A percentile compares a stretch with the other conserved stretches of the same genome.
phyloP scores from a whole-genome alignment of 2,329 filamentous ascomycete genomes.

The Thermothelomyces thermophilus region DNA sequence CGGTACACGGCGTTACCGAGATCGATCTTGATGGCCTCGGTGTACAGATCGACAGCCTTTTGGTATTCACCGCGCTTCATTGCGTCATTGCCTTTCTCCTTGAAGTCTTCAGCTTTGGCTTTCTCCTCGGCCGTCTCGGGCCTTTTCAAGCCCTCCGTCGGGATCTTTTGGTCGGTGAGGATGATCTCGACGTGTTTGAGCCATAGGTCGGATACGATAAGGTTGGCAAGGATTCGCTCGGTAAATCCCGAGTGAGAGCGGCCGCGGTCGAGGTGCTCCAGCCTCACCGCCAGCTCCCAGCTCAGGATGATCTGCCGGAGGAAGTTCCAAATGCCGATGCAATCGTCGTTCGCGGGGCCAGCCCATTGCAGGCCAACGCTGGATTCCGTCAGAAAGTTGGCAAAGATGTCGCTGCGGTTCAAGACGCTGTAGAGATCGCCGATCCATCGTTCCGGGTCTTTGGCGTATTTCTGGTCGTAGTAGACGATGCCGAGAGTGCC shows the following conservation, averaged over 20 bases:
- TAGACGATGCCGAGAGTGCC: background rate
- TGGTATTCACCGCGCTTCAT: background rate
- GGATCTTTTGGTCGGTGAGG: background rate
- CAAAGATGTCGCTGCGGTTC: slow-evolving; percentile 9
- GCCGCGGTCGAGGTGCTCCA: background rate
- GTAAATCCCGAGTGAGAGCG: background rate
- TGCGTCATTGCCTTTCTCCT: background rate
- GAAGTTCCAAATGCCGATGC: background rate
- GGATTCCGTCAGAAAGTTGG: background rate
- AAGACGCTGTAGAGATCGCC: background rate
- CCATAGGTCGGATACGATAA: background rate
- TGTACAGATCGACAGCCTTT: background rate
- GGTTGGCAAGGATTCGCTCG: background rate
- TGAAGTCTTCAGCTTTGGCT: background rate
- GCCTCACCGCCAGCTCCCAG: background rate
- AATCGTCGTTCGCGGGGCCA: background rate
- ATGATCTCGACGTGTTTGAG: background rate
- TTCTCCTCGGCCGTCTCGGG: background rate
- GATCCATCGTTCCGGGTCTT: background rate
- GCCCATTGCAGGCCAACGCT: background rate
- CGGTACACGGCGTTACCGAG: background rate
- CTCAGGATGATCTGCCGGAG: background rate
- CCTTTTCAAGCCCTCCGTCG: background rate
- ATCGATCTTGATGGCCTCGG: background rate
- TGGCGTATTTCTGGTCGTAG: background rate